These are phyloP conservation scores for Ceratocystis albifundus DNA, from an alignment of 2,329 filamentous ascomycete genomes.

Conservation along the genomic window DNA sequence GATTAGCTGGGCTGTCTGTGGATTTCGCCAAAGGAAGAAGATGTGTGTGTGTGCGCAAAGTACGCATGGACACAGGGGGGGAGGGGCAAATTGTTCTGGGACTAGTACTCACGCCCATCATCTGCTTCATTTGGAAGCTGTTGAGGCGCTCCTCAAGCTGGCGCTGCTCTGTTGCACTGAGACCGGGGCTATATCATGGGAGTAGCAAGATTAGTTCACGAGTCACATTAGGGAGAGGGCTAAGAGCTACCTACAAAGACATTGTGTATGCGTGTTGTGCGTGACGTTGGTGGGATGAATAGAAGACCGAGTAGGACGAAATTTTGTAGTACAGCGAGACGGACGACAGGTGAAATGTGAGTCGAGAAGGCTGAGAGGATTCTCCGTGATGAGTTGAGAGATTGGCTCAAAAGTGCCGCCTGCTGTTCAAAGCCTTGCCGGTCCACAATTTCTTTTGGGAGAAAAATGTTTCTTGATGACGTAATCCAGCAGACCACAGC, in stretches of 20 bases:
- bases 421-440: slow-evolving; percentile 10
- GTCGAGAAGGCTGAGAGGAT: slow-evolving; percentile 8
- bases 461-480: slow-evolving; percentile 20
- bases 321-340: not conserved
- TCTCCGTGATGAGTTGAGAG: not conserved
- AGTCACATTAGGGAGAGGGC: not conserved
- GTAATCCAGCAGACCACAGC: slow-evolving; percentile 6
- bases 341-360: not conserved
- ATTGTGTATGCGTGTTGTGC: slow-evolving; percentile 16
- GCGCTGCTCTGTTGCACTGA: slow-evolving; percentile 58
- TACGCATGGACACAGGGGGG: not conserved
- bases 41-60: not conserved
- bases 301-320: not conserved
- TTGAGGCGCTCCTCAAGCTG: slow-evolving; percentile 92
- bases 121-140: slow-evolving; percentile 97
- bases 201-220: not conserved
- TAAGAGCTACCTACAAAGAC: slow-evolving; percentile 21
- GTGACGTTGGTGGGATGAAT: not conserved
- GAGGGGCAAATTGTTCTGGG: not conserved
- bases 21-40: not conserved
- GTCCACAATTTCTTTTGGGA: not conserved
- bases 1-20: not conserved
- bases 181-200: slow-evolving; percentile 20
- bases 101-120: slow-evolving; percentile 68
- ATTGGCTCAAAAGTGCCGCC: not conserved